phyloP scores from a whole-genome alignment of 129 eudicot genomes.

The Centella asiatica region DNA sequence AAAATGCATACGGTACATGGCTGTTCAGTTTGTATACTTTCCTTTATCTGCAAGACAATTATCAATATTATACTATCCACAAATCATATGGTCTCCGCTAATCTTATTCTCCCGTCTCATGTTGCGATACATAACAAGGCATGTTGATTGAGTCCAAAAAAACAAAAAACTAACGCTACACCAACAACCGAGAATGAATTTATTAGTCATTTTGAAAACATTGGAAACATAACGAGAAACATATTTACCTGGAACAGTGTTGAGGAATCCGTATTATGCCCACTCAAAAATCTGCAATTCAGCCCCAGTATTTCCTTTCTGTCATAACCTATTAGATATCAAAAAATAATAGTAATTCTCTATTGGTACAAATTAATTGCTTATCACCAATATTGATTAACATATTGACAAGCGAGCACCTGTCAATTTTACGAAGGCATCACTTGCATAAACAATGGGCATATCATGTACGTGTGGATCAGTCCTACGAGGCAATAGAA shows the following conservation, averaged over 20 bases:
- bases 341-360: background rate
- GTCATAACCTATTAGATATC: constrained; percentile 49
- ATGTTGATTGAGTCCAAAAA: no score
- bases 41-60: constrained; percentile 49
- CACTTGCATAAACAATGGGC: constrained; percentile 93
- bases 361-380: background rate
- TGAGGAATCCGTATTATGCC: constrained; percentile 55
- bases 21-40: constrained; percentile 41
- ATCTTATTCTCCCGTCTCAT: background rate
- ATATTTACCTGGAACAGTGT: constrained; percentile 27
- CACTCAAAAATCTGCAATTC: constrained; percentile 68
- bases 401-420: constrained; percentile 23
- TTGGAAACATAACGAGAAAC: no score
- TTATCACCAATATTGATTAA: background rate
- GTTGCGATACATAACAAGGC: no score
- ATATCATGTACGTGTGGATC: constrained; percentile 55
- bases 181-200: background rate
- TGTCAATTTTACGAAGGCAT: constrained; percentile 63
- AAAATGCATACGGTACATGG: constrained; percentile 68
- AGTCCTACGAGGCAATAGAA: constrained; percentile 39
- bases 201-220: no score
- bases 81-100: background rate
- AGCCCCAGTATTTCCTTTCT: constrained; percentile 78
- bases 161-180: no score
- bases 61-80: background rate